Base-by-base conservation (phyloP, 1,284 basidiomycete genomes). In the Rhodotorula sp. region DNA sequence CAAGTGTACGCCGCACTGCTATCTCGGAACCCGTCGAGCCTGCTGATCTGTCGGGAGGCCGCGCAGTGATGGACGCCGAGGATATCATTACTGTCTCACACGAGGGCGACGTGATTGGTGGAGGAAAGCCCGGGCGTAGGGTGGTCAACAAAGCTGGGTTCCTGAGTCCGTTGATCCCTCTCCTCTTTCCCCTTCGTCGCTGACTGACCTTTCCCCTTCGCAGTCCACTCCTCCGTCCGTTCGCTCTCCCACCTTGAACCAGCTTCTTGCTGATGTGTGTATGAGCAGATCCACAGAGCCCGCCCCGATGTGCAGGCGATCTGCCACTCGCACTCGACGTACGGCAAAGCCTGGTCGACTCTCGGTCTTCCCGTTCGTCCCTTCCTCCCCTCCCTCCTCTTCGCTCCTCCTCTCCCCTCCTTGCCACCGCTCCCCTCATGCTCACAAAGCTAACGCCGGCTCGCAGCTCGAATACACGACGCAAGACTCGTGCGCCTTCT, bases 261-360 rank as follows among this genome's bases (percentile, higher is more conserved):
- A 4, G 44, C 37, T 20, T 0, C 16, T 11, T 5, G n/a, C 28
- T 53, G 37, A 31, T 54, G 26, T 10, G n/a, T 31, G 8, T n/a
- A 18, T 5, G 22, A 37, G 26, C 56, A 66, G 55, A 75, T 75
- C 48, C 75, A 73, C 62, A 53, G 48, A 40, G 84, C 85, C 6
- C 84, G 87, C 30, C 86, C 86, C 0, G 87, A 88, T 74, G 83
- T 87, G 26, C 75, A 85, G 47, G 87, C 87, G 51, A 86, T 86
- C 8, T 87, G 87, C 9, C 87, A 88, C 78, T 85, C 85, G 26
- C 87, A 89, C 78, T 85, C 84, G 8, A 79, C 85, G 34, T 82
- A 85, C 76, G 87, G 86, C n/a, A 86, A 86, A 75, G 84, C 87
- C 0, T 88, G 87, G 80, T 83, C 84, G 22, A 82, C 85, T 1